Evolutionary conservation across 306 rosid genomes (phyloP), one percentile per base, ranked within the genome.

Genomic region (Trifolium fragiferum): DNA sequence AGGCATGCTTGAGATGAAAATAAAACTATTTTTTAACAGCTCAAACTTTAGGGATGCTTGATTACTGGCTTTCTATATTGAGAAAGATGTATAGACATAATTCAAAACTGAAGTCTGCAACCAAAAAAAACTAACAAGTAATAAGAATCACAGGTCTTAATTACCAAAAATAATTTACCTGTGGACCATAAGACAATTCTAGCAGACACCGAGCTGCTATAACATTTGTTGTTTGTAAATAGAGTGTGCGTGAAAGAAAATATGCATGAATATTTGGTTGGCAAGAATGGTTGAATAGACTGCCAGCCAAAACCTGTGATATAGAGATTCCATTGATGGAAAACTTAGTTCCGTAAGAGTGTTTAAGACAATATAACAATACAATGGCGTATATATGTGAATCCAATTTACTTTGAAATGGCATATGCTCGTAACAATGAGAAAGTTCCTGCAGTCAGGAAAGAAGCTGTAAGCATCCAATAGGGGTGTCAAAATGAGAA

Each of bases 261-360:
- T 90, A 93, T 7, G 91, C 96, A 86, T 86, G 90, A 72, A 86
- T 51, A 53, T 93, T 93, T 75, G 98, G 98, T 73, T 71, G 85
- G 82, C 98, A 90, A 57, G 98, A 90, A 83, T 93, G 98, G 89
- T 93, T 93, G 84, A 90, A 90, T 77, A 86, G 78, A 84, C 98
- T 93, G 46, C 95, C 96, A 14, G 80, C 68, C 70, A 68, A 15
- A 81, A 75, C 98, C 98, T 90, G 96, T 50, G 92, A 86, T 41
- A 86, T 65, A 16, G 82, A 63, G 63, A 75, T 64, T 70, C 87
- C 93, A 14, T 85, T 84, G 23, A 87, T 58, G 65, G 84, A 83
- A 81, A 85, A 38, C 78, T 64, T 82, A 68, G 77, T 20, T 46
- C 79, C 84, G 72, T 18, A 58, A 20, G 82, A 79, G 58, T 72